phyloP scores from a whole-genome alignment of 441 rosid species.

The Melastoma candidum region DNA sequence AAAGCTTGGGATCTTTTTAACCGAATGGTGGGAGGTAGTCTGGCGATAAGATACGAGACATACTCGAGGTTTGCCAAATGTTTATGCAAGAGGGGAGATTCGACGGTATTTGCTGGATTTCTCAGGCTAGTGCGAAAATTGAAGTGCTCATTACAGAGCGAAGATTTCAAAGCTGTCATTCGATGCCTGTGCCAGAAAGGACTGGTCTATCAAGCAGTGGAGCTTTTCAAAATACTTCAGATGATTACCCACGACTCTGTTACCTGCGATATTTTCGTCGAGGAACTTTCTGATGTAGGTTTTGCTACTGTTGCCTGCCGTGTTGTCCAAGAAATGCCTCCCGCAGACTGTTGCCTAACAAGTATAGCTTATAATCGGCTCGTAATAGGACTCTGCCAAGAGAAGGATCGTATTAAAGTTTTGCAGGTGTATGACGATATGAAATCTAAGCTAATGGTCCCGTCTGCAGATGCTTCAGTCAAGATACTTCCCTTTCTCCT shows the following conservation, averaged over 20 bases:
- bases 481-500: slow-evolving; percentile 46
- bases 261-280: slow-evolving; percentile 30
- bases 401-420: slow-evolving; percentile 32
- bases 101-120: slow-evolving; percentile 25
- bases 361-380: slow-evolving; percentile 32
- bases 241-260: slow-evolving; percentile 24
- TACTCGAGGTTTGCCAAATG: slow-evolving; percentile 36
- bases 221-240: slow-evolving; percentile 50
- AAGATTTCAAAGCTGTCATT: slow-evolving; percentile 29
- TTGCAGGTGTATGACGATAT: slow-evolving; percentile 29
- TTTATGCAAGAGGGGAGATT: slow-evolving; percentile 41
- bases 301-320: slow-evolving; percentile 28
- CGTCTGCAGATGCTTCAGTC: slow-evolving; percentile 27
- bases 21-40: slow-evolving; percentile 35
- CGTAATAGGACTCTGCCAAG: slow-evolving; percentile 41
- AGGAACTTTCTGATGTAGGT: slow-evolving; percentile 45
- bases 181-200: slow-evolving; percentile 35
- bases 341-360: slow-evolving; percentile 37
- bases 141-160: slow-evolving; percentile 45
- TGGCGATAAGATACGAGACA: slow-evolving; percentile 29
- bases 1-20: slow-evolving; percentile 37
- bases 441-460: slow-evolving; percentile 28
- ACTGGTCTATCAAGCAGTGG: slow-evolving; percentile 41
- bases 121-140: slow-evolving; percentile 34
- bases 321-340: slow-evolving; percentile 35